Percentiles rank a stretch among this genome's conserved stretches.
phyloP scores from a whole-genome alignment of 768 basidiomycete genomes.

The Pholiota microspora region DNA sequence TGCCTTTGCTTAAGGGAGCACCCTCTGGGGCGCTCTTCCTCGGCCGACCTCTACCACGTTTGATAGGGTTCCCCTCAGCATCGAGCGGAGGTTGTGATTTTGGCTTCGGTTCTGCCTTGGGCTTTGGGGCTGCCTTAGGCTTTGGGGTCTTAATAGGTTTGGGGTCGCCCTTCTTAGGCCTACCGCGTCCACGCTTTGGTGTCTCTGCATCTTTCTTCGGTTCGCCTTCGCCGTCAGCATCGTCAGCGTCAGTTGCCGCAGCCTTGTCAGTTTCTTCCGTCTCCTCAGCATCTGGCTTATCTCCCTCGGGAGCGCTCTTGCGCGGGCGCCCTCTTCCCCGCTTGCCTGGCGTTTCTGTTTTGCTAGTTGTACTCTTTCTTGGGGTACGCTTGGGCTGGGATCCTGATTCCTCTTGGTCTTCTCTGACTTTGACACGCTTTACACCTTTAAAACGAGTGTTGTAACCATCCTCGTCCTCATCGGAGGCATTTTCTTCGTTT shows the following conservation, averaged over 20 bases:
- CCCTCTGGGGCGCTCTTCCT: conserved; percentile 10
- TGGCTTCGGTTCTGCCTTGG: background rate
- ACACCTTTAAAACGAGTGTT: conserved; percentile 26
- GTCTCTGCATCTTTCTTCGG: background rate
- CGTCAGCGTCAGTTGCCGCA: background rate
- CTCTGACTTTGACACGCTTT: conserved; percentile 23
- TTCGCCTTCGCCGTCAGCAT: background rate
- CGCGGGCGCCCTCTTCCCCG: conserved; percentile 10
- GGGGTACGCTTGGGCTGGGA: background rate
- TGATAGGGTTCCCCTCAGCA: background rate
- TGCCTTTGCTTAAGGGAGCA: conserved; percentile 15
- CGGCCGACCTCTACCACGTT: conserved; percentile 16
- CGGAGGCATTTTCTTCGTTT: conserved; percentile 1
- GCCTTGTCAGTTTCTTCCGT: background rate
- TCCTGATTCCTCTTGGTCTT: background rate
- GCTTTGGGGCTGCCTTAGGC: background rate
- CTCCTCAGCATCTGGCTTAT: background rate
- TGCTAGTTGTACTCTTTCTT: conserved; percentile 4
- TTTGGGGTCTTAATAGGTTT: background rate
- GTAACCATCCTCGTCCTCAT: conserved; percentile 17
- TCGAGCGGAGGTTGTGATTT: background rate
- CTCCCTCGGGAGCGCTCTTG: conserved; percentile 5
- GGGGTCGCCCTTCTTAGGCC: conserved; percentile 14
- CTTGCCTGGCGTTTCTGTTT: background rate
- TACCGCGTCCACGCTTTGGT: conserved; percentile 14